Base-by-base conservation (phyloP, 495 filamentous ascomycete species). In the Hyaloscypha variabilis region DNA sequence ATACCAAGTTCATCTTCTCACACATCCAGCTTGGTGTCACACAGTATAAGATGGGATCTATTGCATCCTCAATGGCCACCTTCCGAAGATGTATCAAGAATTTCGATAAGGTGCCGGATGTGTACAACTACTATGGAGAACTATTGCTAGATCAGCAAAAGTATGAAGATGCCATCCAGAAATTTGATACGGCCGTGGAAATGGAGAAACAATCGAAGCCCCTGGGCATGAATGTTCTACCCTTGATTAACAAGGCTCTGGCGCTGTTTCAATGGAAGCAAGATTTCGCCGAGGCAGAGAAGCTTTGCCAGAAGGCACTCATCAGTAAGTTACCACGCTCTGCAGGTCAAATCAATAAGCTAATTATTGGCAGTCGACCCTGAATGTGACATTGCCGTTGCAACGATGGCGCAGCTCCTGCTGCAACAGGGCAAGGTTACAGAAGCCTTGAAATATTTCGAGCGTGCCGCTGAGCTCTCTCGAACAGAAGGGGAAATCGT, bases 91-190 rank as follows among this genome's bases (percentile, higher is more conserved):
- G 93, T 73, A 94, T 97, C 72, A 99, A 98, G 90, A 97, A 96
- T 78, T 99, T 99, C 72, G 91, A 93, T 67, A 91, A 91, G 68
- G 92, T 94, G 10, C 94, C 95, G 6, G 95, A 99, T 74, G 95
- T 99, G 3, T 99, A 98, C 82, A 99, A 99, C 82, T 99, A 98
- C 85, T 98, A 96, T 69, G 95, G 95, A 73, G 95, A 99, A 78
- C 85, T 99, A n/a, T 83, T 99, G 25, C 87, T 99, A 24, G 95
- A 99, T 80, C 95, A 99, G 81, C 87, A 91, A 76, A 96, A 97
- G 79, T 97, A 87, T 76, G 82, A 91, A 57, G 95, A 98, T 74
- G 95, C 95, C 14, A 96, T 99, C 68, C 90, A 97, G 79, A 97
- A 97, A 81, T 99, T 99, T 72, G 95, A 99, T 74, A 95, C 87